phyloP scores from a whole-genome alignment of 495 filamentous ascomycete species.

The Aspergillus sclerotiicarbonarius region DNA sequence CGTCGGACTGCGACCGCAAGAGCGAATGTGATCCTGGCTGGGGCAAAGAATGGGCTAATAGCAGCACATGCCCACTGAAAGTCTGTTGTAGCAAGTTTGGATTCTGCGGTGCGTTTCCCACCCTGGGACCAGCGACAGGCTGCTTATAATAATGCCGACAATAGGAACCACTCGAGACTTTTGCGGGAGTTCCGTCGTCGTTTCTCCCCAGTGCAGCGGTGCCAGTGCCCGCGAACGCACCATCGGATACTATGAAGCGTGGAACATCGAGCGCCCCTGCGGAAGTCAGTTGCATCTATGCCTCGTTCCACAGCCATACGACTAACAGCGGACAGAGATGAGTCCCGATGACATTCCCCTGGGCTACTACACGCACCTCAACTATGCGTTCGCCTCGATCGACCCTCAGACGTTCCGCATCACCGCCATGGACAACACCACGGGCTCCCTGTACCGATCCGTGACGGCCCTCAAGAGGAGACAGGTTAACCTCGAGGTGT shows the following conservation, averaged over 20 bases:
- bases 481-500: conserved; percentile 28
- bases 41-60: conserved; percentile 1
- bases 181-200: conserved; percentile 12
- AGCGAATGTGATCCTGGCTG: conserved; percentile 7
- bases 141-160: neutral
- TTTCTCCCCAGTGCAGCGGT: neutral
- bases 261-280: conserved; percentile 15
- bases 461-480: conserved; percentile 34
- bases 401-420: conserved; percentile 35
- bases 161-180: conserved; percentile 19
- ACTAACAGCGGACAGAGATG: neutral
- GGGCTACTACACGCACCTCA: conserved; percentile 39
- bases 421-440: conserved; percentile 19
- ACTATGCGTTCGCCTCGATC: conserved; percentile 45
- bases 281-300: neutral
- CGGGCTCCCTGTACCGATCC: conserved; percentile 18
- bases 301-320: neutral
- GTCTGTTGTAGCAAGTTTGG: neutral
- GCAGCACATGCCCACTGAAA: conserved; percentile 5
- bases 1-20: neutral
- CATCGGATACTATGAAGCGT: conserved; percentile 30
- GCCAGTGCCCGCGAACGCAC: neutral
- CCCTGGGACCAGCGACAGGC: neutral
- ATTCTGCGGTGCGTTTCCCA: neutral
- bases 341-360: conserved; percentile 19